Evolutionary conservation across 164 flowering plant genomes (phyloP).

Genomic region (Stephania japonica): DNA sequence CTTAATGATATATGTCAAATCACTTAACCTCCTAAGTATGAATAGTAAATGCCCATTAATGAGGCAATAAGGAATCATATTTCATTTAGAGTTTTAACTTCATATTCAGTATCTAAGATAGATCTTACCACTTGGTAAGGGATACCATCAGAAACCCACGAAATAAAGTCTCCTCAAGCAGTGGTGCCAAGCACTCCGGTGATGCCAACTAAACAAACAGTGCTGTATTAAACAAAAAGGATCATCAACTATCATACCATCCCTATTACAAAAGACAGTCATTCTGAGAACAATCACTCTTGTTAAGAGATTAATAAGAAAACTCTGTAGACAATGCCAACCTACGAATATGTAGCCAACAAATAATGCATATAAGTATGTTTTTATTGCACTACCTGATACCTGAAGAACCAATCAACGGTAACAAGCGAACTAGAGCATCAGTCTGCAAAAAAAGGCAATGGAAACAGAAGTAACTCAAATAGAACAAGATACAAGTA

Average conservation of each 20-base stretch:
- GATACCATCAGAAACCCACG: constrained; percentile 92
- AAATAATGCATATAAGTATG: not conserved
- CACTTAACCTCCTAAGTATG: not conserved
- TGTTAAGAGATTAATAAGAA: not conserved
- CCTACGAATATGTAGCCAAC: not conserved
- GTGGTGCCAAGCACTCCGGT: constrained; percentile 87
- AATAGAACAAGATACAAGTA: not conserved
- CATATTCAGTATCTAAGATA: constrained; percentile 5
- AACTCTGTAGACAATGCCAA: not conserved
- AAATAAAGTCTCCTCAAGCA: constrained; percentile 89
- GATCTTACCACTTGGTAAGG: constrained; percentile 73
- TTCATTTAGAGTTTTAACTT: constrained; percentile 4
- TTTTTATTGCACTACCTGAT: constrained; percentile 50
- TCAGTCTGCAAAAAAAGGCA: constrained; percentile 58
- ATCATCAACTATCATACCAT: constrained; percentile 6
- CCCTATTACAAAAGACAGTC: not conserved
- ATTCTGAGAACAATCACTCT: not conserved
- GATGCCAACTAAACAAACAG: constrained; percentile 74
- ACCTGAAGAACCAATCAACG: constrained; percentile 87
- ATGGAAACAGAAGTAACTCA: not conserved
- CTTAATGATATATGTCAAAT: not conserved
- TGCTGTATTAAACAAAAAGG: constrained; percentile 40
- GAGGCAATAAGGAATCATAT: not conserved
- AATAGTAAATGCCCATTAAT: not conserved
- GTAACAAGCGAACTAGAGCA: constrained; percentile 78